Conservation (phyloP, 148 eudicot species). For the Chenopodium suecicum region DNA sequence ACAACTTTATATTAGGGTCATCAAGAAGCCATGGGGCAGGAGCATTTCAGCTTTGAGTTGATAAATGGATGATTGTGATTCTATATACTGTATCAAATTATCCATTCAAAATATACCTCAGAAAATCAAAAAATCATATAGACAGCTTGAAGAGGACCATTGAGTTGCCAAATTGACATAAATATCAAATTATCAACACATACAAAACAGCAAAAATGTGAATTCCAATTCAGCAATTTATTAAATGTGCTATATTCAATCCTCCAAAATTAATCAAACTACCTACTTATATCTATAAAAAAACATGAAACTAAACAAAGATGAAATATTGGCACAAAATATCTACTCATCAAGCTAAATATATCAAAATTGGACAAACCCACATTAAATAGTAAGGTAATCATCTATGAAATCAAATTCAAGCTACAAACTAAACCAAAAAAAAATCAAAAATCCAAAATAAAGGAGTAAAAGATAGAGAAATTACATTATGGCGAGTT, state of each 20-base stretch:
- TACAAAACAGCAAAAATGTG: too few species aligned
- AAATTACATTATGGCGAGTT: conserved; percentile 82
- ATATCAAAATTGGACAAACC: conserved; percentile 7
- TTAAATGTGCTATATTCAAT: background rate
- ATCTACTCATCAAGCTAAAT: background rate
- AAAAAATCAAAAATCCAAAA: background rate
- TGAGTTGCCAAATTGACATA: background rate
- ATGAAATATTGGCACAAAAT: background rate
- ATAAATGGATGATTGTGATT: background rate
- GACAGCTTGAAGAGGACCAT: background rate
- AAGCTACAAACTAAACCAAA: background rate
- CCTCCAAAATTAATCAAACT: background rate
- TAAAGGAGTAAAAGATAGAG: background rate
- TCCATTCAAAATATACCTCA: background rate
- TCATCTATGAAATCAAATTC: background rate
- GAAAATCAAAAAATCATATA: background rate
- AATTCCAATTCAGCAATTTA: background rate
- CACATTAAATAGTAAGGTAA: background rate
- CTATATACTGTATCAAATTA: background rate
- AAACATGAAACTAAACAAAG: background rate
- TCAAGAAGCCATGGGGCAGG: too few species aligned
- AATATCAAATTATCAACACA: background rate
- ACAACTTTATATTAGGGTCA: background rate
- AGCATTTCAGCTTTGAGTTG: background rate
- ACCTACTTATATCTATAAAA: background rate